Base-by-base conservation (phyloP, 2,329 filamentous ascomycete genomes). In the Elsinoe batatas region DNA sequence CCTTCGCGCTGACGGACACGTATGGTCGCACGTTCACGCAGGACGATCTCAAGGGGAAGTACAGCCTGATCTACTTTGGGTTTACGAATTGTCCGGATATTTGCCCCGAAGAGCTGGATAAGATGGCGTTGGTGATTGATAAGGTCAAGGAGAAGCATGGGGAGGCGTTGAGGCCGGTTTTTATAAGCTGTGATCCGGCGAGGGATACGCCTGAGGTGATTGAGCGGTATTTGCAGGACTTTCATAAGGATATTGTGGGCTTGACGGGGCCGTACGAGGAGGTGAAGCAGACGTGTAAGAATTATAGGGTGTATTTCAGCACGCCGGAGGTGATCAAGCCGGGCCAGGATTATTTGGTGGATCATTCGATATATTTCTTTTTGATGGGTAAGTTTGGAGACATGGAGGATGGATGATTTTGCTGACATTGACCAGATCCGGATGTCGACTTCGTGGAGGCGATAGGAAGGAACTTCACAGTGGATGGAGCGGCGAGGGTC, bases 291-390 rank as follows among this genome's bases (percentile, higher is more conserved):
- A 84, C 94, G 56, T 98, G 93, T 78, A 97, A 95, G 76, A 85
- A 85, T 62, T 98, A 97, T 71, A 80, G 93, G 17, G 93, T 98
- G 55, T 98, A 98, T 74, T 98, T 98, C 67, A 93, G 87, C 67
- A 98, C 93, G 47, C 93, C 93, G 33, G 78, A 82, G 64, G 80
- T 90, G 60, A 88, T 97, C 56, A 86, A 91, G 76, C 86, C 90
- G 1, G 93, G 91, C 1, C 87, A 96, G 76, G 93, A 98, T 71
- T 98, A 98, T 69, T 72, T 98, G 64, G 93, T 98, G 11, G 93
- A 98, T 71, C 93, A 98, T 75, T 96, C 90, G 71, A 98, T 98
- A 64, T 98, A 98, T 77, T 98, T 98, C 67, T 98, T 98, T 71
- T 74, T 98, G 63, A 98, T 98, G 93, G 81, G 80, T 83, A 69